Conservation (phyloP, 129 eudicot genomes). For the Flaveria brownii region DNA sequence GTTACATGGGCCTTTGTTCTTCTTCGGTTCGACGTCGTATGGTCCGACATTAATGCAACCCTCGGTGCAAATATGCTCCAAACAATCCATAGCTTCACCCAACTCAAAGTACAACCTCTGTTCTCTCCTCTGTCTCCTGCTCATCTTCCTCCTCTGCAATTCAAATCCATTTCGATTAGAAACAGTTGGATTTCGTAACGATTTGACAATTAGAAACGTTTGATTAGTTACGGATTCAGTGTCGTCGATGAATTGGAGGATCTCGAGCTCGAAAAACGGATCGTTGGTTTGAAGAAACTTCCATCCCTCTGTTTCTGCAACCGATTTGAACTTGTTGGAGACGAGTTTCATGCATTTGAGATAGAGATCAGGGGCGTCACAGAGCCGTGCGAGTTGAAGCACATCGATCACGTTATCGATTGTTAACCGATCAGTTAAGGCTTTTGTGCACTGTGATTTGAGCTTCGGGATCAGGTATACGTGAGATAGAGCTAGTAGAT, state of each 20-base stretch:
- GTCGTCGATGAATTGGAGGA: constrained; percentile 87
- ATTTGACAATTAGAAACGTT: too few species aligned
- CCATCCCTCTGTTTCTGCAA: constrained; percentile 88
- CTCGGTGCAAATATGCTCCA: constrained; percentile 86
- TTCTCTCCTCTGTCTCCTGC: constrained; percentile 56
- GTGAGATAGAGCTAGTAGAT: constrained; percentile 79
- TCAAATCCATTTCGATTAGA: neutral
- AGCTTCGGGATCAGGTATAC: constrained; percentile 79
- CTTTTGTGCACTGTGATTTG: constrained; percentile 77
- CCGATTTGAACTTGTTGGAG: constrained; percentile 55
- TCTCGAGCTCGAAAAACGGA: constrained; percentile 80
- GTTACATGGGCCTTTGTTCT: constrained; percentile 66
- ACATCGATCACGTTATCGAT: constrained; percentile 75
- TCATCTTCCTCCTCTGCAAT: constrained; percentile 70
- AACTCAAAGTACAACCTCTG: constrained; percentile 74
- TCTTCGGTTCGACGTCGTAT: constrained; percentile 48
- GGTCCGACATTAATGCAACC: constrained; percentile 95
- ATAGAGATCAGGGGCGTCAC: constrained; percentile 92
- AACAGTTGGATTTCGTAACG: neutral
- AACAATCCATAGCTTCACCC: constrained; percentile 94
- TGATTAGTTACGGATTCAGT: constrained; percentile 54
- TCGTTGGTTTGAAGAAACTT: constrained; percentile 77
- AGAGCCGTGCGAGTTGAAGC: constrained; percentile 80
- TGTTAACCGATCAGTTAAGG: constrained; percentile 52
- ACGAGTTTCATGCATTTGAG: constrained; percentile 72